Conservation (phyloP, 345 rosid genomes). For the Iberis pinnata region DNA sequence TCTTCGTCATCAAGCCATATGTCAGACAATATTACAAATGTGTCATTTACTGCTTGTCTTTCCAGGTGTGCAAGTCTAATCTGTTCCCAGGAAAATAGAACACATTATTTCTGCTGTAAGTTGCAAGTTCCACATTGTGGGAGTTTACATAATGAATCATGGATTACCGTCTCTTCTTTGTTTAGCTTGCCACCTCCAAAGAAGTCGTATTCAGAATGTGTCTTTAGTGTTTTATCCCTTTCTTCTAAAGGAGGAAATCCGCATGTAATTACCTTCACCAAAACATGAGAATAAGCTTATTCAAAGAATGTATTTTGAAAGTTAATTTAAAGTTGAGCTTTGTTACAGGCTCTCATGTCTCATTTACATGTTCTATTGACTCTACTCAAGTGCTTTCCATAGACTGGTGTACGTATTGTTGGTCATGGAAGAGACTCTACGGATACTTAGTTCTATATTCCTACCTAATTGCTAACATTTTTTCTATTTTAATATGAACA, state of each 20-base stretch:
- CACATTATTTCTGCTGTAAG: constrained; percentile 3
- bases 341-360: background rate
- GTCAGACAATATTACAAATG: constrained; percentile 87
- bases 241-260: constrained; percentile 95
- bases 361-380: background rate
- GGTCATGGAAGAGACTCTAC: constrained; percentile 1
- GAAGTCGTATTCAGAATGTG: constrained; percentile 66
- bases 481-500: background rate
- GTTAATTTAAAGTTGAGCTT: background rate
- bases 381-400: background rate
- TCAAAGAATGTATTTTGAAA: background rate
- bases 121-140: constrained; percentile 1
- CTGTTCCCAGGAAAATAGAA: constrained; percentile 42
- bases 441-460: constrained; percentile 6
- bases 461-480: constrained; percentile 8
- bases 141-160: constrained; percentile 11
- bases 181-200: constrained; percentile 68
- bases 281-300: background rate
- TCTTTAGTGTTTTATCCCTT: constrained; percentile 62
- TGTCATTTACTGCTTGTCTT: constrained; percentile 60
- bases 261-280: constrained; percentile 64
- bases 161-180: constrained; percentile 84
- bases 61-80: constrained; percentile 58
- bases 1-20: constrained; percentile 84
- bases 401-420: background rate